phyloP scores from a whole-genome alignment of 2,329 filamentous ascomycete species.

The Diatrype stigma region DNA sequence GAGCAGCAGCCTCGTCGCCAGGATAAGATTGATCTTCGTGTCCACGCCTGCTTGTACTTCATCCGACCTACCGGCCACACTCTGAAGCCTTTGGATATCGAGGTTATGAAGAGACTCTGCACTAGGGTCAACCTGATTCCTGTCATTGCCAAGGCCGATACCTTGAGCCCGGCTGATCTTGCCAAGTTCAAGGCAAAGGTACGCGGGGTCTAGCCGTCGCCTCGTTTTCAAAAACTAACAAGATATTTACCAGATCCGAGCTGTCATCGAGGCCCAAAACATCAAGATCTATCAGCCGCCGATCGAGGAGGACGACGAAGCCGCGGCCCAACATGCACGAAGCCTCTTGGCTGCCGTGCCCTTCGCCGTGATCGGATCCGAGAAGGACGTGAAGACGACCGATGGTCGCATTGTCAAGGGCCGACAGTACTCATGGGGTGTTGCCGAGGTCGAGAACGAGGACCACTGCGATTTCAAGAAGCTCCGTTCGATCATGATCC shows the following conservation, averaged over 20 bases:
- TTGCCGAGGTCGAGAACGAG: constrained; percentile 98
- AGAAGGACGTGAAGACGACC: constrained; percentile 97
- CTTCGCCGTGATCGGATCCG: constrained; percentile 96
- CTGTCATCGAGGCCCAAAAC: constrained; percentile 94
- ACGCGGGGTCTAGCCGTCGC: constrained; percentile 32
- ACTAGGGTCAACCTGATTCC: constrained; percentile 98
- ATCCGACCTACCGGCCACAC: constrained; percentile 98
- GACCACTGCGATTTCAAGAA: constrained; percentile 99
- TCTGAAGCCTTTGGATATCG: constrained; percentile 96
- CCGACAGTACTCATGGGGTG: constrained; percentile 98
- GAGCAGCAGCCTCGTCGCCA: constrained; percentile 97
- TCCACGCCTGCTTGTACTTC: constrained; percentile 98
- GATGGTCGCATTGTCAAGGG: constrained; percentile 98
- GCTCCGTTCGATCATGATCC: constrained; percentile 95
- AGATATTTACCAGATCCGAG: constrained; percentile 63
- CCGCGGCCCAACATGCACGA: constrained; percentile 89
- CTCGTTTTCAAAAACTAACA: constrained; percentile 7
- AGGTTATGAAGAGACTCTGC: constrained; percentile 99
- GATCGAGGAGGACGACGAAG: constrained; percentile 96
- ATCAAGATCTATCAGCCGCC: constrained; percentile 99
- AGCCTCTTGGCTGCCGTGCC: constrained; percentile 96
- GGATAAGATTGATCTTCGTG: constrained; percentile 99
- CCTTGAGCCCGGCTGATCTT: constrained; percentile 86
- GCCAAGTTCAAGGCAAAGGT: constrained; percentile 94
- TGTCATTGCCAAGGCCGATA: constrained; percentile 98